Conservation (phyloP, 768 basidiomycete genomes). For the Coprinellus aureogranulatus region DNA sequence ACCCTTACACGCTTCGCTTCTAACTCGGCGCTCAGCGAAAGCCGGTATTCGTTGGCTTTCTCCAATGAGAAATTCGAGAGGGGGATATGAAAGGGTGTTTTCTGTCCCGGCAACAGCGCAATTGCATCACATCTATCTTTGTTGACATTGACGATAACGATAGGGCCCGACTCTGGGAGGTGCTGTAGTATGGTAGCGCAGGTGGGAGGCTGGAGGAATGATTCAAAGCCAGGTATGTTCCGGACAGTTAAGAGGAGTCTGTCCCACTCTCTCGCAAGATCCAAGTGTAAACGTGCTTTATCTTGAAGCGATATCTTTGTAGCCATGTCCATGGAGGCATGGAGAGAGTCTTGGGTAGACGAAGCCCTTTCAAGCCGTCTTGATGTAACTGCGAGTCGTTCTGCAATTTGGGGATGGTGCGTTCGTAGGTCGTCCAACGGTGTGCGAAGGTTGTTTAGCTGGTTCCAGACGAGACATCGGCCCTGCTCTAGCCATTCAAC, state of each 20-base stretch:
- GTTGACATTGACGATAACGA: constrained; percentile 7
- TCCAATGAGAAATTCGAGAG: constrained; percentile 2
- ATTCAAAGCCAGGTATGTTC: constrained; percentile 13
- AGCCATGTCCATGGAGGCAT: neutral
- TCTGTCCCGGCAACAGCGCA: neutral
- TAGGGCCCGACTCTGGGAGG: constrained; percentile 3
- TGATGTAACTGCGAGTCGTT: constrained; percentile 4
- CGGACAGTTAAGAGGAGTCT: constrained; percentile 7
- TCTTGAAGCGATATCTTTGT: constrained; percentile 7
- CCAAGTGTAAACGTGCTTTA: constrained; percentile 3
- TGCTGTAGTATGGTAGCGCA: neutral
- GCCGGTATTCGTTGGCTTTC: neutral
- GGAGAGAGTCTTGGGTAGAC: neutral
- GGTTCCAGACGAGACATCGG: constrained; percentile 22
- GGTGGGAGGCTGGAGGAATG: constrained; percentile 11
- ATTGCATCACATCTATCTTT: constrained; percentile 6
- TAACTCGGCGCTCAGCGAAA: neutral
- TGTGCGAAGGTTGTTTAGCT: constrained; percentile 16
- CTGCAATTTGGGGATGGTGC: constrained; percentile 7
- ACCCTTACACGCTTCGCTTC: neutral
- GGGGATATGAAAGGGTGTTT: constrained; percentile 2
- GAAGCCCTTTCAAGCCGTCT: constrained; percentile 11
- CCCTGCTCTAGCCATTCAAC: constrained; percentile 26
- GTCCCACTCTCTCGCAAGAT: constrained; percentile 16
- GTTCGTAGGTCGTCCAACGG: constrained; percentile 15